phyloP scores from a whole-genome alignment of 202 grass and related monocot species.

The Alloteropsis angusta region DNA sequence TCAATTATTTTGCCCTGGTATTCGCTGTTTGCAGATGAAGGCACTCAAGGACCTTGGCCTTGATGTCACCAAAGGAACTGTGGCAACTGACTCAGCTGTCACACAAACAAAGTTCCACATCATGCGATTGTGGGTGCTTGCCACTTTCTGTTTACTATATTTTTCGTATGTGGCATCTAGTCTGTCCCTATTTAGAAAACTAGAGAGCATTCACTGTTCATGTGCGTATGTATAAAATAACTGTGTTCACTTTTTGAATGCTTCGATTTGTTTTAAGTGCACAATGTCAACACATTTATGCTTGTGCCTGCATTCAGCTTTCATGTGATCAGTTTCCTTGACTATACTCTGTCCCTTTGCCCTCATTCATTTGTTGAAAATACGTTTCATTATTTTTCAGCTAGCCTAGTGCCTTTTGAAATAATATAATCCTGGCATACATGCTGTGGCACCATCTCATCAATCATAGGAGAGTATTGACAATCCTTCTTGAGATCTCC shows the following conservation, averaged over 20 bases:
- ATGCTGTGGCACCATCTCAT: background rate
- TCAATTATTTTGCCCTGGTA: constrained; percentile 30
- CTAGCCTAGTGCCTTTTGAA: background rate
- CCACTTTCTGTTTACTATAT: constrained; percentile 32
- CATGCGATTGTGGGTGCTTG: constrained; percentile 63
- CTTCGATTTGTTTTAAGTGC: background rate
- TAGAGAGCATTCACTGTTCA: constrained; percentile 1
- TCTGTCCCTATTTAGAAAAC: constrained; percentile 14
- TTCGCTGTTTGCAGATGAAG: constrained; percentile 74
- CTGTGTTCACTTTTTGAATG: background rate
- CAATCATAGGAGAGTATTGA: background rate
- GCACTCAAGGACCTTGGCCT: constrained; percentile 87
- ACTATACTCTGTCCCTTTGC: background rate
- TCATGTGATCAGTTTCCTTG: background rate
- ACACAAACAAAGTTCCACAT: constrained; percentile 84
- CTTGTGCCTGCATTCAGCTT: background rate
- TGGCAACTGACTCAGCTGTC: constrained; percentile 66
- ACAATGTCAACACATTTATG: background rate
- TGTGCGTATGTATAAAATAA: background rate
- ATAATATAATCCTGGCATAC: background rate
- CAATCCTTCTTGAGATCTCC: background rate
- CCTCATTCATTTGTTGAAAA: background rate
- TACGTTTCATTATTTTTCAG: background rate
- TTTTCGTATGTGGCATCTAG: constrained; percentile 1
- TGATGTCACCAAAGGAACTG: constrained; percentile 86